Conservation (phyloP, 2,329 filamentous ascomycete species). For the Fusarium albosuccineum region DNA sequence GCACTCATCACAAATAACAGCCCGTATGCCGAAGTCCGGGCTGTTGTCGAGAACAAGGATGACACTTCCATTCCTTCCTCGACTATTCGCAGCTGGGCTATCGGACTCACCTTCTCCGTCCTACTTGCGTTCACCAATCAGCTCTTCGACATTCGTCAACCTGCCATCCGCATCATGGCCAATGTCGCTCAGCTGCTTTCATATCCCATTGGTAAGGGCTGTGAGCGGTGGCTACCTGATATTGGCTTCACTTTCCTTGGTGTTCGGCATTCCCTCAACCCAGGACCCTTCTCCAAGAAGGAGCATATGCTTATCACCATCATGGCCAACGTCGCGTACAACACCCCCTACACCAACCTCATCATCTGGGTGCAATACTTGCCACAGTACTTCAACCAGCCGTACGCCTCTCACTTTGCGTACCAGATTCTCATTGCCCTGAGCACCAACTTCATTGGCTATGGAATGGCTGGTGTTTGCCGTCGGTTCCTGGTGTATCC, state of each 20-base stretch:
- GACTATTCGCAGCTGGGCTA: slow-evolving; percentile 66
- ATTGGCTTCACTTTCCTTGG: slow-evolving; percentile 61
- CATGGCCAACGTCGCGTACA: slow-evolving; percentile 67
- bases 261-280: slow-evolving; percentile 65
- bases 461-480: slow-evolving; percentile 65
- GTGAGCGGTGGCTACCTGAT: slow-evolving; percentile 64
- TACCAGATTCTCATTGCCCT: slow-evolving; percentile 66
- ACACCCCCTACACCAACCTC: slow-evolving; percentile 48
- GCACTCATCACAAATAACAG: slow-evolving; percentile 65
- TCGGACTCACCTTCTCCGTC: slow-evolving; percentile 64
- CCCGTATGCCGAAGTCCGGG: slow-evolving; percentile 68
- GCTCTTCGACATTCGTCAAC: slow-evolving; percentile 69
- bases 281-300: slow-evolving; percentile 69
- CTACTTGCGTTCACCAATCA: slow-evolving; percentile 66
- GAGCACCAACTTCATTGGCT: slow-evolving; percentile 67
- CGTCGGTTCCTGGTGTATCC: slow-evolving; percentile 66
- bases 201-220: slow-evolving; percentile 65
- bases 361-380: slow-evolving; percentile 65
- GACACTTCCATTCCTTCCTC: slow-evolving; percentile 63
- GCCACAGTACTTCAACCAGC: slow-evolving; percentile 64
- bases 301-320: slow-evolving; percentile 72
- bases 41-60: slow-evolving; percentile 66
- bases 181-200: slow-evolving; percentile 70
- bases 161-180: slow-evolving; percentile 64
- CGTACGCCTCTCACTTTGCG: slow-evolving; percentile 59